Evolutionary conservation across 495 filamentous ascomycete species (phyloP), one percentile per base, ranked within the genome.

Genomic region (Oleoguttula mirabilis): DNA sequence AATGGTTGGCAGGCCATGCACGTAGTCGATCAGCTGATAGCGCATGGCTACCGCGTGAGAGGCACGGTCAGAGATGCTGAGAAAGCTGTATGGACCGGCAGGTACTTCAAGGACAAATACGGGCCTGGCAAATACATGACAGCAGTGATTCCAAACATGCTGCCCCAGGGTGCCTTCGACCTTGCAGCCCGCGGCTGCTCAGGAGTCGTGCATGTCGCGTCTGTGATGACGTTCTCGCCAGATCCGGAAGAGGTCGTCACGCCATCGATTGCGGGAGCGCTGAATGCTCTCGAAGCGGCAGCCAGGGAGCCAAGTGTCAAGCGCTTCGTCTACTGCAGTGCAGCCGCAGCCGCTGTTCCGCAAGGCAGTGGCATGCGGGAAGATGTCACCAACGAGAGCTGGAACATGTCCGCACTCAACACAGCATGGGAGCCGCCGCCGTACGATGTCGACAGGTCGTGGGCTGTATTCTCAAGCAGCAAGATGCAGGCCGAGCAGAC

Each of bases 1-100:
- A 78, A 72, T 52, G 71, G 73, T 36, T 71, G 65, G 42, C 69
- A 75, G 38, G 73, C 56, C 16, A 71, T 65, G 21, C 69, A 78
- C 43, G 50, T 70, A 14, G 61, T 62, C 36, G 61, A 73, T 51
- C 51, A 68, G 20, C 55, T 75, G 7, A 62, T 78, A 5, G 43
- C 54, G 10, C 55, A 64, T 2, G 71, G 70, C 24, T 76, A 71
- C 46, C 50, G 47, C 12, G 70, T 77, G n/a, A 60, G 68, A 14
- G 72, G 74, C 17, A 73, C 72, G 0, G 61, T 67, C 4, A 66
- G 73, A 22, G 41, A 58, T 11, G 36, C 40, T 2, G 49, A 54
- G 22, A 70, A 71, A 33, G 60, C 48, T 3, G 32, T 48, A 16
- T 70, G 67, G 65, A 32, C 73, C 10, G 55, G 50, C 19, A 39